These are phyloP conservation scores for Moringa oleifera DNA, from an alignment of 345 rosid genomes.

Conservation along the genomic window DNA sequence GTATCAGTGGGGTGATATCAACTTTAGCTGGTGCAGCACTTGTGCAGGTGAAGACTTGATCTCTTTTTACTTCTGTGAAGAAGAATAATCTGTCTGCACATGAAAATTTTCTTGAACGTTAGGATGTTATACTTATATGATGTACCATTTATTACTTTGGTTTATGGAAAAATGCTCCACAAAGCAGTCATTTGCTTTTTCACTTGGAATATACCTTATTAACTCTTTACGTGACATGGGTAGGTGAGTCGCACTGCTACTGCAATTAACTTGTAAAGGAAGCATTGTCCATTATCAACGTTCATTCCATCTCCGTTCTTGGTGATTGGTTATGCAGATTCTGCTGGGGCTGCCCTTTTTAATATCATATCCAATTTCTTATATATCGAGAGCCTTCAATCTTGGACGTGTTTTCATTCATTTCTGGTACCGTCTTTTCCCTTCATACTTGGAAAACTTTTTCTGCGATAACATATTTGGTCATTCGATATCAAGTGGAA, in stretches of 20 bases:
- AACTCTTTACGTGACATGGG: constrained; percentile 16
- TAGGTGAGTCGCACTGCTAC: constrained; percentile 61
- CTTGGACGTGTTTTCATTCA: constrained; percentile 94
- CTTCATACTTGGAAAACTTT: not conserved
- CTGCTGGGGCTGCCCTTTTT: constrained; percentile 84
- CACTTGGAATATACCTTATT: constrained; percentile 11
- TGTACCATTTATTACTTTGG: not conserved
- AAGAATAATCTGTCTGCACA: not conserved
- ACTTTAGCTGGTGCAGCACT: constrained; percentile 86
- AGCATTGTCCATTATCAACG: constrained; percentile 18
- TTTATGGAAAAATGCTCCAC: constrained; percentile 2
- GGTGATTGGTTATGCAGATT: constrained; percentile 64
- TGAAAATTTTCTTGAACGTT: not conserved
- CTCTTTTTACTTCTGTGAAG: constrained; percentile 13
- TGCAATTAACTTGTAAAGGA: constrained; percentile 21
- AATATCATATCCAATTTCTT: constrained; percentile 58
- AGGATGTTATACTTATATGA: constrained; percentile 1
- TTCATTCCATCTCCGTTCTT: constrained; percentile 25
- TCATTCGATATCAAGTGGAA: not conserved
- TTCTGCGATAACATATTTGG: not conserved
- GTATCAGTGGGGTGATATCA: constrained; percentile 57
- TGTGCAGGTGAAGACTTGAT: constrained; percentile 60
- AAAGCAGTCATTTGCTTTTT: constrained; percentile 1
- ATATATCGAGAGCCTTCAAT: constrained; percentile 82
- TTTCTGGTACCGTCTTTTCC: constrained; percentile 57